phyloP scores from a whole-genome alignment of 495 filamentous ascomycete genomes.

The Talaromyces ruber region DNA sequence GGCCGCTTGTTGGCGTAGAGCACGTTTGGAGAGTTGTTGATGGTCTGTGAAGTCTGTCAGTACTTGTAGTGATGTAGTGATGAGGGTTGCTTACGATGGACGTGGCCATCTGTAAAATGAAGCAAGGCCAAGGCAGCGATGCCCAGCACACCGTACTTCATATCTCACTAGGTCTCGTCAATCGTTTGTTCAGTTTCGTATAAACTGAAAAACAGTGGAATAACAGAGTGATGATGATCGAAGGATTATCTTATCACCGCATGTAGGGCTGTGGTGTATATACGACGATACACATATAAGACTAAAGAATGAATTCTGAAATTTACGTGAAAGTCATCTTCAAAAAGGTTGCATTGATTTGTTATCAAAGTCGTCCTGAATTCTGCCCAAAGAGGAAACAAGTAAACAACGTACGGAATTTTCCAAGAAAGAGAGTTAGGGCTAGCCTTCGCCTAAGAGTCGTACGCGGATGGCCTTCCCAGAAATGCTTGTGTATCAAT shows the following conservation, averaged over 20 bases:
- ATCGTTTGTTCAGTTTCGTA: neutral
- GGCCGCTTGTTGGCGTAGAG: slow-evolving; percentile 15
- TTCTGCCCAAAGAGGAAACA: neutral
- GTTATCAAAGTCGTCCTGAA: neutral
- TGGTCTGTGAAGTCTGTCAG: neutral
- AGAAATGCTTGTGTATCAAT: neutral
- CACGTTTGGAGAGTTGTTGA: neutral
- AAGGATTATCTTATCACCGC: neutral
- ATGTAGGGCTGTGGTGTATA: neutral
- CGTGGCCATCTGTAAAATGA: slow-evolving; percentile 30
- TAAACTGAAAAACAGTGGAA: neutral
- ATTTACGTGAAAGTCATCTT: too few species aligned
- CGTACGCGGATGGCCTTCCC: neutral
- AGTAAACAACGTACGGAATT: neutral
- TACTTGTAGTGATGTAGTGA: neutral
- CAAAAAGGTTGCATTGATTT: neutral
- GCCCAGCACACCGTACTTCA: neutral
- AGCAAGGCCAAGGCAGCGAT: slow-evolving; percentile 18
- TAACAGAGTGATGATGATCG: neutral
- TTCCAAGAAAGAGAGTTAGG: neutral
- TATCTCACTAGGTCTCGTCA: neutral
- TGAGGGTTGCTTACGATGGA: slow-evolving; percentile 25
- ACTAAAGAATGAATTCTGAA: too few species aligned
- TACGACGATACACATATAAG: neutral
- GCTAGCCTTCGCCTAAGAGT: neutral